Evolutionary conservation across 2,329 filamentous ascomycete genomes (phyloP), one percentile per base, ranked within the genome.

Genomic region (Xylariaceae sp.): DNA sequence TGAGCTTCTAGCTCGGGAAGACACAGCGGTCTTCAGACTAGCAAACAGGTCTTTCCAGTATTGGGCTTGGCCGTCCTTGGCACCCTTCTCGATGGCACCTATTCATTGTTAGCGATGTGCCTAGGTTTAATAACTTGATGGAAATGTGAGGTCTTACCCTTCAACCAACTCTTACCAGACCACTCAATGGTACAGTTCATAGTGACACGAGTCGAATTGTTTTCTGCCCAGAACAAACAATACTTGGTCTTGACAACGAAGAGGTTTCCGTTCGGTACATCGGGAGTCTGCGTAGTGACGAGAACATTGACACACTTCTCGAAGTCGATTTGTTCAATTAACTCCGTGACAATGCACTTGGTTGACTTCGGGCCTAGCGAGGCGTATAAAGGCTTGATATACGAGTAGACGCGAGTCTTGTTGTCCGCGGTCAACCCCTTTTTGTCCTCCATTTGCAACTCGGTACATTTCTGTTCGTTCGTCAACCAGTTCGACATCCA

Each of bases 121-220:
- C 17, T 18, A 34, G 17, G 15, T 34, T 30, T 7, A 11, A 9
- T 10, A n/a, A 1, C 30, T 47, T 11, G n/a, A 50, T 17, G 45
- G 9, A 0, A 53, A 34, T 4, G 51, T 39, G 57, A 64, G 37
- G 64, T 44, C 79, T 72, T 78, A 95, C 92, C 90, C 78, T 94
- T 97, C 51, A 99, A 78, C 94, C 94, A 99, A 77, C 92, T 97
- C 80, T 97, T 99, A 67, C 92, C 92, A 2, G 88, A 88, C 95
- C 95, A 99, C 71, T 99, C 95, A 49, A 97, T 89, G 1, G 86
- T 88, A 73, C 91, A 97, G 66, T 88, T 97, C 76, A 93, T 88
- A 62, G 94, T 85, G 35, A 99, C 77, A 34, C 92, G 84, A 1
- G 95, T 99, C 45, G 85, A 79, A 69, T 96, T 96, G 63, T 87